Evolutionary conservation across 139 green algal species (phyloP).

Genomic region (Tetraselmis striata): DNA sequence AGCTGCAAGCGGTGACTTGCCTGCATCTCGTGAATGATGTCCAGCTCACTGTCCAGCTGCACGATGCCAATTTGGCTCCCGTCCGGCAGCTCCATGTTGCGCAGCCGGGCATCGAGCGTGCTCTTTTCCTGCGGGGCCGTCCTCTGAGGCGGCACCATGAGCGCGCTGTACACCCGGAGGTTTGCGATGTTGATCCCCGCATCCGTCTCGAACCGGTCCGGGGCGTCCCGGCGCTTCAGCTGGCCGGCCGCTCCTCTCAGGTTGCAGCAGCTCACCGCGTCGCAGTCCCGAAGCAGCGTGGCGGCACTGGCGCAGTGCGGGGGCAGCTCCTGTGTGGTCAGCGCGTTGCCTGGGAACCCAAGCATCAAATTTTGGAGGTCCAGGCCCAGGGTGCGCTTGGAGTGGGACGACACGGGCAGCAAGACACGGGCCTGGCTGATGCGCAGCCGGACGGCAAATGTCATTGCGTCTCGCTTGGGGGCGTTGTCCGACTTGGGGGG

Average conservation of each 20-base stretch:
- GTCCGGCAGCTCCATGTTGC: not conserved
- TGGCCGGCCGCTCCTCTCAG: not conserved
- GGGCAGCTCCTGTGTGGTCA: not conserved
- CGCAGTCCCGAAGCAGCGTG: not conserved
- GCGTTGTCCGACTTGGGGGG: too few species aligned
- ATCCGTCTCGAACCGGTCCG: not conserved
- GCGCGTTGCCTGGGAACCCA: not conserved
- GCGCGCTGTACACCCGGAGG: not conserved
- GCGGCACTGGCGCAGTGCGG: not conserved
- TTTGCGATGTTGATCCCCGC: not conserved
- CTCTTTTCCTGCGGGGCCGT: not conserved
- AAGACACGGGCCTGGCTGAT: not conserved
- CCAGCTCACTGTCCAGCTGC: not conserved
- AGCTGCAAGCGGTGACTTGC: too few species aligned
- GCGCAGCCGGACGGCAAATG: not conserved
- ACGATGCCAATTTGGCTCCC: not conserved
- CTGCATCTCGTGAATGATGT: not conserved
- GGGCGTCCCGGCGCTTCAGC: not conserved
- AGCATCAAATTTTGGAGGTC: not conserved
- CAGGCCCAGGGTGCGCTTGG: not conserved
- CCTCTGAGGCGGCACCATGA: too few species aligned
- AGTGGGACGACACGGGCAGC: not conserved
- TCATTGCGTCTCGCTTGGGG: not conserved
- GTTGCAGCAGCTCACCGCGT: not conserved
- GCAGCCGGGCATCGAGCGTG: not conserved